A percentile compares a stretch with the other conserved stretches of the same genome.
phyloP scores from a whole-genome alignment of 306 rosid genomes.

The Inga leiocalycina region DNA sequence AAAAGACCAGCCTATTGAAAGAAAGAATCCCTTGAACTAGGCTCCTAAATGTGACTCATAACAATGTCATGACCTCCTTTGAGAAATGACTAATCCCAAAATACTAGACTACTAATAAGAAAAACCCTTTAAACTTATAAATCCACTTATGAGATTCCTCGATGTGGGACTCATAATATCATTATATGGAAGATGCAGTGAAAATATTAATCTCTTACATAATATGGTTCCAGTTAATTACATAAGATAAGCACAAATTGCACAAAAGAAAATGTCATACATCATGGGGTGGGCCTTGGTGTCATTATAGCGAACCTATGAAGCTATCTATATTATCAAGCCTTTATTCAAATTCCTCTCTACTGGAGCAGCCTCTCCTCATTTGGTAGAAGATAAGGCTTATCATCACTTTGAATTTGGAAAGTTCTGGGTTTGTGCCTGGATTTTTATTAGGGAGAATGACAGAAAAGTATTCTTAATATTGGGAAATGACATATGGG shows the following conservation, averaged over 20 bases:
- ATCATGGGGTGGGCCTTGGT: conserved; percentile 23
- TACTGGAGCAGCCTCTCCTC: background rate
- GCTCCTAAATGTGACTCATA: too few relatives aligned
- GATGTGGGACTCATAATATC: too few relatives aligned
- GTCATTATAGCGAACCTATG: conserved; percentile 21
- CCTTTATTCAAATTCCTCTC: background rate
- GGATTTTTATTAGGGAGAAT: background rate
- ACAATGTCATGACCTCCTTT: too few relatives aligned
- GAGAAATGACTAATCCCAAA: too few relatives aligned
- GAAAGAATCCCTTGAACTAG: too few relatives aligned
- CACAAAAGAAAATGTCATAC: background rate
- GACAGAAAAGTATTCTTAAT: too few relatives aligned
- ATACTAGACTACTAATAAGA: rapidly evolving
- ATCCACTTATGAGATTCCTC: too few relatives aligned
- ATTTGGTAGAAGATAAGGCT: background rate
- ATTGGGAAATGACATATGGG: too few relatives aligned
- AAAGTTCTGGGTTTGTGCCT: background rate
- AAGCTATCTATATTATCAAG: background rate
- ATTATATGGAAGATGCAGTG: conserved; percentile 15
- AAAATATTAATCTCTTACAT: conserved; percentile 18
- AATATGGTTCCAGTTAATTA: background rate
- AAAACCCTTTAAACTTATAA: too few relatives aligned
- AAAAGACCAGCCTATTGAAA: too few relatives aligned
- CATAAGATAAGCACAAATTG: conserved; percentile 26
- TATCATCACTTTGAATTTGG: background rate